Percentiles rank a stretch among this genome's conserved stretches.
phyloP scores from a whole-genome alignment of 805 yeast genomes.

The Maudiozyma serrabonitensis region DNA sequence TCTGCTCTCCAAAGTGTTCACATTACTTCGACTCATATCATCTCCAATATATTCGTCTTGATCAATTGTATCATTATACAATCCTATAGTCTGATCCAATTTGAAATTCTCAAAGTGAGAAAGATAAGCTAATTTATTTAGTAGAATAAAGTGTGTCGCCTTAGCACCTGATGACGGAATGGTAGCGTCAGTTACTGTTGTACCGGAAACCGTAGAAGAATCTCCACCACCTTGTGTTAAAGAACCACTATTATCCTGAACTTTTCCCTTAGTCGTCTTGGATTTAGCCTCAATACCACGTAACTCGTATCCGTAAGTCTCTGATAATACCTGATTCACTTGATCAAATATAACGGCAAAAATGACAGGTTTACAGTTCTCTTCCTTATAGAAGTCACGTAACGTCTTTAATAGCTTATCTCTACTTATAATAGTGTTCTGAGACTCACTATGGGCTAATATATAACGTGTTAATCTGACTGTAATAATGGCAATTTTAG shows the following conservation, averaged over 20 bases:
- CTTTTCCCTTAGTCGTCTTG: not conserved
- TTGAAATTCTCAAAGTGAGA: conserved; percentile 11
- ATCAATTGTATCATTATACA: conserved; percentile 10
- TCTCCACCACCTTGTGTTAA: not conserved
- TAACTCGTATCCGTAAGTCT: conserved; percentile 22
- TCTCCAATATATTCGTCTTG: conserved; percentile 16
- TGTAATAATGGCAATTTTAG: not conserved
- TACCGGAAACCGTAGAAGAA: not conserved
- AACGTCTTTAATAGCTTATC: conserved; percentile 13
- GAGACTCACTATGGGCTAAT: conserved; percentile 17
- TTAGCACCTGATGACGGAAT: conserved; percentile 3
- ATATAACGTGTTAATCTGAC: conserved; percentile 16
- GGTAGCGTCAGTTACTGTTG: too few species aligned
- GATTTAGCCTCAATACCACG: conserved; percentile 13
- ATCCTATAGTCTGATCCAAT: conserved; percentile 7
- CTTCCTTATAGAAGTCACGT: conserved; percentile 13
- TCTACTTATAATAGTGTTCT: conserved; percentile 17
- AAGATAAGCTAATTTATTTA: conserved; percentile 12
- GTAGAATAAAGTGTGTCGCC: conserved; percentile 18
- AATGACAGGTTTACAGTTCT: conserved; percentile 9
- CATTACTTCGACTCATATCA: conserved; percentile 7
- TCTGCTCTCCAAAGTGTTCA: conserved; percentile 10
- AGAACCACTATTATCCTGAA: not conserved
- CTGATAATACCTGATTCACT: conserved; percentile 15
- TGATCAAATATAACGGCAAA: conserved; percentile 10